These are phyloP conservation scores for Tetrahymena malaccensis DNA, from an alignment of 73 alveolate species.

Conservation along the genomic window DNA sequence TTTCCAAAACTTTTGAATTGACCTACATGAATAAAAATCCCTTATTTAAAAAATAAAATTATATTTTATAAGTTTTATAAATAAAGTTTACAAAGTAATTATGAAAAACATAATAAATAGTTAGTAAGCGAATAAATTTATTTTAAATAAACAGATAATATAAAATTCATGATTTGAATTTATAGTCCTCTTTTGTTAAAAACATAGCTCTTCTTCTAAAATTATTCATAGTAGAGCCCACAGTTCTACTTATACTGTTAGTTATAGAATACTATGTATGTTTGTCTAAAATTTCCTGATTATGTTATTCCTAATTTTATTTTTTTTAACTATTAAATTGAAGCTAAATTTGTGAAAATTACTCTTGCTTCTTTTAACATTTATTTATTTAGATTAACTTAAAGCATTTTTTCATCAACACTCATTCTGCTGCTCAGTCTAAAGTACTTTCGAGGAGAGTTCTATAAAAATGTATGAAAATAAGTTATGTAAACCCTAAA, in stretches of 20 bases:
- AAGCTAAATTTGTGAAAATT: neutral
- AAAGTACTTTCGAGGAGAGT: neutral
- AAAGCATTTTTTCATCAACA: neutral
- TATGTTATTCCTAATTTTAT: neutral
- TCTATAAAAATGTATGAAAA: neutral
- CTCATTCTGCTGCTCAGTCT: neutral
- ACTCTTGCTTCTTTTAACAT: neutral
- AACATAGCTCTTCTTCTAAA: neutral
- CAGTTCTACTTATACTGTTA: neutral
- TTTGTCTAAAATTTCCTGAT: neutral
- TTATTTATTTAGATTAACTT: neutral
- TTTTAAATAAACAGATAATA: neutral
- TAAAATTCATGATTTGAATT: neutral
- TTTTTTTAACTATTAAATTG: neutral
- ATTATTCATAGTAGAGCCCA: neutral
- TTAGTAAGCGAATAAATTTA: neutral
- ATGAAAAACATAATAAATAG: neutral
- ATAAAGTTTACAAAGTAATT: too few relatives aligned
- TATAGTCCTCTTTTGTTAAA: neutral
- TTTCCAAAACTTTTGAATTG: neutral
- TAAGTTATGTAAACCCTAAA: neutral
- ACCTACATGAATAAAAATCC: neutral
- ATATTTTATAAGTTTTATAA: too few relatives aligned
- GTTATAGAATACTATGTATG: neutral
- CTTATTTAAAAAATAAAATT: too few relatives aligned